Percentiles rank a stretch among this genome's conserved stretches.
Evolutionary conservation across 148 eudicot species (phyloP).

Genomic region (Camellia lanceoleosa): DNA sequence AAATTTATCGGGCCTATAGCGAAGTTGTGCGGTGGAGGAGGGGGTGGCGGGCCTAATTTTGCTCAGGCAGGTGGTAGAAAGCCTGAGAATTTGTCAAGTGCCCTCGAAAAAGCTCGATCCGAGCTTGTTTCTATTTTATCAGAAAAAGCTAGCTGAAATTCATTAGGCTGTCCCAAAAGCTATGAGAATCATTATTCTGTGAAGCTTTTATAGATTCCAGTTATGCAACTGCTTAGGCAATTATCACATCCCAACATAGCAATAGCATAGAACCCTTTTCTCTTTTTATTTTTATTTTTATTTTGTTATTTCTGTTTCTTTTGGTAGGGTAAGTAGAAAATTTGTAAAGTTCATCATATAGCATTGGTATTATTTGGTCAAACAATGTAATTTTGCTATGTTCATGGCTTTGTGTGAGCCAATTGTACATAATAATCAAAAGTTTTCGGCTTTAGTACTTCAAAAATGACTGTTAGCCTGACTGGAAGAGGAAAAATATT

Average conservation of each 20-base stretch:
- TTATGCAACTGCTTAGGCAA: conserved; percentile 1
- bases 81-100: conserved; percentile 66
- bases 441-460: no score
- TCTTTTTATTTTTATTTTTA: no score
- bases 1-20: conserved; percentile 88
- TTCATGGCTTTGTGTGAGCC: background rate
- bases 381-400: background rate
- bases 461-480: no score
- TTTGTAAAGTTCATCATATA: background rate
- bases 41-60: conserved; percentile 91
- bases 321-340: background rate
- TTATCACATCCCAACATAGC: background rate
- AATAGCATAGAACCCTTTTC: background rate
- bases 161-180: background rate
- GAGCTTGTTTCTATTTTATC: conserved; percentile 55
- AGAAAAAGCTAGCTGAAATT: conserved; percentile 47
- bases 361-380: background rate
- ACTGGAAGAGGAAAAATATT: no score
- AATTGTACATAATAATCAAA: no score
- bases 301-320: no score
- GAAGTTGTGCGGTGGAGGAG: conserved; percentile 90
- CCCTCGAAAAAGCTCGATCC: conserved; percentile 74
- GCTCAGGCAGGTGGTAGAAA: conserved; percentile 97
- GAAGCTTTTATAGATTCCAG: background rate
- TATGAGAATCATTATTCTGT: background rate